A percentile compares a stretch with the other conserved stretches of the same genome.
These are phyloP conservation scores for Wickerhamomyces bovis DNA, from an alignment of 805 yeast species.

Conservation along the genomic window DNA sequence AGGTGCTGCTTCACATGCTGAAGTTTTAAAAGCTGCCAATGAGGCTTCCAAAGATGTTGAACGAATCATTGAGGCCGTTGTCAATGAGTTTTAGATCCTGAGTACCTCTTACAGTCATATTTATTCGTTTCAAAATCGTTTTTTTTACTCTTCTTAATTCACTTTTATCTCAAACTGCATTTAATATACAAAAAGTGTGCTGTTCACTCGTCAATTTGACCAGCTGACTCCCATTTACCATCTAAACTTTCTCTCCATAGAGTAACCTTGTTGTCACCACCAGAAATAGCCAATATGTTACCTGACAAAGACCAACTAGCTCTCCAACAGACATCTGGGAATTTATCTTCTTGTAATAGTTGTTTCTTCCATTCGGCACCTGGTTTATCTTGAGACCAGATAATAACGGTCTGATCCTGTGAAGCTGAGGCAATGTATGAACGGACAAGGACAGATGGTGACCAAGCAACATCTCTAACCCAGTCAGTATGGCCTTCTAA, in stretches of 20 bases:
- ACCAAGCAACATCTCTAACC: conserved; percentile 99
- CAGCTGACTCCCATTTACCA: conserved; percentile 97
- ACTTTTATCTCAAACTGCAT: background rate
- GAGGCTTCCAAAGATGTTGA: conserved; percentile 81
- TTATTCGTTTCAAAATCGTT: background rate
- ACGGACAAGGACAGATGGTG: conserved; percentile 81
- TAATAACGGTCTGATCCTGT: conserved; percentile 89
- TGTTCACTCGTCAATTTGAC: conserved; percentile 76
- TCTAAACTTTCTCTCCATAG: conserved; percentile 92
- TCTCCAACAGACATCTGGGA: conserved; percentile 98
- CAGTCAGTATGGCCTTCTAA: conserved; percentile 93
- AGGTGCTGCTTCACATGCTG: conserved; percentile 89
- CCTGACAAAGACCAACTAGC: conserved; percentile 97
- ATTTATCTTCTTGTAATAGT: conserved; percentile 66
- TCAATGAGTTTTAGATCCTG: conserved; percentile 30
- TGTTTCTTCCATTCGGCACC: conserved; percentile 77
- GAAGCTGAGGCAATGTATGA: conserved; percentile 95
- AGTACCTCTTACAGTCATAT: background rate
- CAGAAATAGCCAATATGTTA: conserved; percentile 88
- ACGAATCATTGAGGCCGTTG: conserved; percentile 54
- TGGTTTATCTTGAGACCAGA: conserved; percentile 82
- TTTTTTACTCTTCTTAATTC: too few relatives aligned
- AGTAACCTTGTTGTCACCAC: conserved; percentile 94
- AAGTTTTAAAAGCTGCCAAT: conserved; percentile 78
- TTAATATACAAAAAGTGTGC: background rate